A percentile compares a stretch with the other conserved stretches of the same genome.
Conservation (phyloP, 2,329 filamentous ascomycete genomes). For the Delphinella strobiligena region DNA sequence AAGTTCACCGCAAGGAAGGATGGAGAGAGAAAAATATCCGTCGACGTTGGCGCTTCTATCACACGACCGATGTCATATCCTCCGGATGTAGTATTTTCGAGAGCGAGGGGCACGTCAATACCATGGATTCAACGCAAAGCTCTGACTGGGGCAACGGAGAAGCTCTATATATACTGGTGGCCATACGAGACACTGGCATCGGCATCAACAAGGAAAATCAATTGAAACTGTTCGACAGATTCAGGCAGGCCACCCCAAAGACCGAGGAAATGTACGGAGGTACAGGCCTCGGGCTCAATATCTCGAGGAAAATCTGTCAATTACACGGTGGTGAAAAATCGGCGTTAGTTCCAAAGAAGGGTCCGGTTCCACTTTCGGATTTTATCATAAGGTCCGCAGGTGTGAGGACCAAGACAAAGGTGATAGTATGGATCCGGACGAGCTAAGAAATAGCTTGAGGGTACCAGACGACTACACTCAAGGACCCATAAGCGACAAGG, state of each 20-base stretch:
- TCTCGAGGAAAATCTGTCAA: conserved; percentile 33
- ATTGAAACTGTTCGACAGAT: conserved; percentile 8
- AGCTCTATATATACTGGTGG: conserved; percentile 9
- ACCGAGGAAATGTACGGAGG: conserved; percentile 22
- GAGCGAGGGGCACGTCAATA: conserved; percentile 15
- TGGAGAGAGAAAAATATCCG: conserved; percentile 8
- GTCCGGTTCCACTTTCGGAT: conserved; percentile 30
- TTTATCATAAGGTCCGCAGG: conserved; percentile 28
- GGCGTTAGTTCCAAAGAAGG: conserved; percentile 28
- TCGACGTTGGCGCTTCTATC: conserved; percentile 15
- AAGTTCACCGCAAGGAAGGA: conserved; percentile 12
- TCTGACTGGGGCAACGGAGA: conserved; percentile 26
- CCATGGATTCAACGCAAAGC: conserved; percentile 28
- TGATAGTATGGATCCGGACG: conserved; percentile 11
- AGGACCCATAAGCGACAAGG: not conserved
- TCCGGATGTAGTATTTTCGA: conserved; percentile 17
- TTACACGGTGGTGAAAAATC: conserved; percentile 32
- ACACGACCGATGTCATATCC: conserved; percentile 29
- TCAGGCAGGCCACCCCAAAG: conserved; percentile 10
- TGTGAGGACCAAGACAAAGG: conserved; percentile 15
- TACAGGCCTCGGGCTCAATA: conserved; percentile 31
- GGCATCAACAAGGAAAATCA: conserved; percentile 11
- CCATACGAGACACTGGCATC: conserved; percentile 19
- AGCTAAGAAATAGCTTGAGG: not conserved
- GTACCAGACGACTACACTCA: not conserved